Evolutionary conservation across 2,329 filamentous ascomycete genomes (phyloP).

Genomic region (Didymosphaeria variabile): DNA sequence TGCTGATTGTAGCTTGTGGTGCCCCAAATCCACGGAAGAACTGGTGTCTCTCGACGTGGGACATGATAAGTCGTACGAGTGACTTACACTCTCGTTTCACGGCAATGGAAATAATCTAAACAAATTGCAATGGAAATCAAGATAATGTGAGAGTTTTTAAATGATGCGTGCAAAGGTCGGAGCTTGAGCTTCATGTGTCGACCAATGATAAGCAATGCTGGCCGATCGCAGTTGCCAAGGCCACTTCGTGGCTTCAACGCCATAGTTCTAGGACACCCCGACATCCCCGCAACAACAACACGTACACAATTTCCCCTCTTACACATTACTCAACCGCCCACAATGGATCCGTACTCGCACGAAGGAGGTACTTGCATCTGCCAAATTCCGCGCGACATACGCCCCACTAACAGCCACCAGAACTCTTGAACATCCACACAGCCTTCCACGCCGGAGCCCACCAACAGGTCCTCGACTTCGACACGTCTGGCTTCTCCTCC

Average conservation of each 20-base stretch:
- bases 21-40: too few relatives aligned
- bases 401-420: slow-evolving; percentile 49
- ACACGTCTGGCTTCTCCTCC: slow-evolving; percentile 78
- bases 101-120: too few relatives aligned
- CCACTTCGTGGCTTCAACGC: slow-evolving; percentile 16
- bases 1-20: neutral
- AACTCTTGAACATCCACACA: slow-evolving; percentile 73
- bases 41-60: too few relatives aligned
- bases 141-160: too few relatives aligned
- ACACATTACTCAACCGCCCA: slow-evolving; percentile 6
- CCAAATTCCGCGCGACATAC: neutral
- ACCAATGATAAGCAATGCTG: slow-evolving; percentile 30
- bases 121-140: too few relatives aligned
- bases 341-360: slow-evolving; percentile 68
- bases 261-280: slow-evolving; percentile 13
- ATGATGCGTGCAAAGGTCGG: too few relatives aligned
- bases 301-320: neutral
- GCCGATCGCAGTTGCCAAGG: slow-evolving; percentile 6
- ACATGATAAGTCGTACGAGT: too few relatives aligned
- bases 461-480: slow-evolving; percentile 84
- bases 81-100: too few relatives aligned
- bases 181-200: neutral
- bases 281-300: neutral
- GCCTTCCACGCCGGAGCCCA: slow-evolving; percentile 82
- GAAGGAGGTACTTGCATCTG: slow-evolving; percentile 63